phyloP scores from a whole-genome alignment of 163 green algal species.

The Scenedesmus sp. region DNA sequence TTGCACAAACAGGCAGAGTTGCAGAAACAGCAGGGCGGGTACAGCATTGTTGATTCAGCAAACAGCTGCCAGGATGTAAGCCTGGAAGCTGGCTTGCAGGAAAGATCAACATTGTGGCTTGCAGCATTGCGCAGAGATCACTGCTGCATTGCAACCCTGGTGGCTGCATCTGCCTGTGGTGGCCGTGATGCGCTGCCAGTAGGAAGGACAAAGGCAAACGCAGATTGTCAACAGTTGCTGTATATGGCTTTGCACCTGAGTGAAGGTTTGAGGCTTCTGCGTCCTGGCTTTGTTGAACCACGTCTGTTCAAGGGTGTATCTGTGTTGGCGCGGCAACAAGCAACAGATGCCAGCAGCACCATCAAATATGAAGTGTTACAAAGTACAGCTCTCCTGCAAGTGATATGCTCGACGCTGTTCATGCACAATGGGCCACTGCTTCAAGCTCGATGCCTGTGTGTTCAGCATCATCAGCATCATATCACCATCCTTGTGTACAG shows the following conservation, averaged over 20 bases:
- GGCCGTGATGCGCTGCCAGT: too few relatives aligned
- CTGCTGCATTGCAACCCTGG: too few relatives aligned
- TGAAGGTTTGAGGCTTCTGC: conserved; percentile 86
- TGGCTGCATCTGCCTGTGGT: too few relatives aligned
- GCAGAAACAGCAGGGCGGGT: too few relatives aligned
- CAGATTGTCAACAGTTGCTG: background rate
- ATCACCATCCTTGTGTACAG: background rate
- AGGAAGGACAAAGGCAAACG: background rate
- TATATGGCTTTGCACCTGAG: background rate
- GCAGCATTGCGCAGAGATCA: too few relatives aligned
- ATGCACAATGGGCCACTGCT: background rate
- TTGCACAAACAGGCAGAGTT: too few relatives aligned
- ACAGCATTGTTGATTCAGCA: background rate
- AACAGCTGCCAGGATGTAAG: background rate
- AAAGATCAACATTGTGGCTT: too few relatives aligned
- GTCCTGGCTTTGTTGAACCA: conserved; percentile 83
- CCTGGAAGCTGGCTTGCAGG: too few relatives aligned
- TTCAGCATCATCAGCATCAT: background rate
- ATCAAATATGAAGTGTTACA: too few relatives aligned
- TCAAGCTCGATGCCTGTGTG: background rate
- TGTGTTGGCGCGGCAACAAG: background rate
- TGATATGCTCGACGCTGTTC: background rate
- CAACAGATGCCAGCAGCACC: background rate
- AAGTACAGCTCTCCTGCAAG: background rate
- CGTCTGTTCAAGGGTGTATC: conserved; percentile 56